These are phyloP conservation scores for Trichoderma brevicompactum DNA, from an alignment of 2,329 filamentous ascomycete genomes.

Conservation along the genomic window DNA sequence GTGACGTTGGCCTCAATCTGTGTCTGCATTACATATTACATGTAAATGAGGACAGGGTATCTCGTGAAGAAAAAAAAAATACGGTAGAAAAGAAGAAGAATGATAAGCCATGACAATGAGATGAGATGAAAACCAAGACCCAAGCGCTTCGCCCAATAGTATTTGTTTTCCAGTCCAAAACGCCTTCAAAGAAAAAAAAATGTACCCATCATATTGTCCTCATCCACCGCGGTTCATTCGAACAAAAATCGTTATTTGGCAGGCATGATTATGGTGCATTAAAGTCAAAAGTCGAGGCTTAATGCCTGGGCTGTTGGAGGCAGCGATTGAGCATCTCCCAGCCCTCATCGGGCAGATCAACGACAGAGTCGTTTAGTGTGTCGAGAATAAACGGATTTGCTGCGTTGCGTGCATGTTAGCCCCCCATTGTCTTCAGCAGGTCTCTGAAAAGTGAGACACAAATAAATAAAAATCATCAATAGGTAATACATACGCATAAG, in stretches of 20 bases:
- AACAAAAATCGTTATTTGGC: background rate
- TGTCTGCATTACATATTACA: slow-evolving; percentile 3
- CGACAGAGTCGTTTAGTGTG: slow-evolving; percentile 45
- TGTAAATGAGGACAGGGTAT: slow-evolving; percentile 27
- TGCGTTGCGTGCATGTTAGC: slow-evolving; percentile 28
- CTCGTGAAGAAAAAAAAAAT: background rate
- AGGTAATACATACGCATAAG: slow-evolving; percentile 50
- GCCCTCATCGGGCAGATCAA: slow-evolving; percentile 45
- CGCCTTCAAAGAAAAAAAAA: slow-evolving; percentile 8
- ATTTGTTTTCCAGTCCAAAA: slow-evolving; percentile 12
- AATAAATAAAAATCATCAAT: background rate
- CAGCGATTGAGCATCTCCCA: slow-evolving; percentile 43
- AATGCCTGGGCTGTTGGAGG: slow-evolving; percentile 31
- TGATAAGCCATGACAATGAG: background rate
- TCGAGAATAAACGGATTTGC: slow-evolving; percentile 49
- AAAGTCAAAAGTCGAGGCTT: background rate
- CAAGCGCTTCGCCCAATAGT: slow-evolving; percentile 3
- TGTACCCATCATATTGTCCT: slow-evolving; percentile 14
- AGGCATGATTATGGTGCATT: background rate
- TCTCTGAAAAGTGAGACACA: too few species aligned
- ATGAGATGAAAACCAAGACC: background rate
- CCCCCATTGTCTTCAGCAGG: background rate
- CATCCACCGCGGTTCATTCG: background rate
- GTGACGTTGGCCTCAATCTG: slow-evolving; percentile 15
- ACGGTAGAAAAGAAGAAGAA: background rate